These are phyloP conservation scores for Ogataea pini DNA, from an alignment of 805 yeast species.

Conservation along the genomic window DNA sequence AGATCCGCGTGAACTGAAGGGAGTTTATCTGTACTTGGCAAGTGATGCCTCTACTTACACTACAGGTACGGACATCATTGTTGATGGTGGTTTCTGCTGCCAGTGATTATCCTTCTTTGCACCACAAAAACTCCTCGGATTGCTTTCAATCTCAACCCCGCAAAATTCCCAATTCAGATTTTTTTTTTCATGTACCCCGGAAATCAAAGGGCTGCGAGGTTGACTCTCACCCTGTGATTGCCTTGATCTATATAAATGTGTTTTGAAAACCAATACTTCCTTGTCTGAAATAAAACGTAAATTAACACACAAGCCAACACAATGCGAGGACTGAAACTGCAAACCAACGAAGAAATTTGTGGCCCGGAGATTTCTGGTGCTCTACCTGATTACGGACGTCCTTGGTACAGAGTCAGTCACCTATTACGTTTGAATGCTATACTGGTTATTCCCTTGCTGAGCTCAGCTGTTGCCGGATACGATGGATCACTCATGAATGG, in stretches of 20 bases:
- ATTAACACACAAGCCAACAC: not conserved
- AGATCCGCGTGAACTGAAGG: constrained; percentile 46
- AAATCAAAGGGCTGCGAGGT: not conserved
- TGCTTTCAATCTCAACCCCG: not conserved
- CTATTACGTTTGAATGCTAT: constrained; percentile 39
- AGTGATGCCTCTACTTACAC: constrained; percentile 50
- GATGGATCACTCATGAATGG: constrained; percentile 49
- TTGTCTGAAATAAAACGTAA: not conserved
- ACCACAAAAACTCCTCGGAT: no score
- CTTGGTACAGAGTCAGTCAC: constrained; percentile 41
- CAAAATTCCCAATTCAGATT: not conserved
- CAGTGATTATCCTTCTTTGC: not conserved
- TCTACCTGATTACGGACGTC: constrained; percentile 28
- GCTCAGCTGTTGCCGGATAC: constrained; percentile 44
- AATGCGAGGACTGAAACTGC: not conserved
- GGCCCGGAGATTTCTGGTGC: constrained; percentile 23
- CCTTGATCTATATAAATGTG: not conserved
- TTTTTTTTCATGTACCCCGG: constrained; percentile 3
- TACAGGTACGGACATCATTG: constrained; percentile 47
- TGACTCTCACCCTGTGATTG: constrained; percentile 1
- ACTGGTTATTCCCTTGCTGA: constrained; percentile 36
- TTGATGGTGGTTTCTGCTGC: constrained; percentile 44
- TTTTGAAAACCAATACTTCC: not conserved
- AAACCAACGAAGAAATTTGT: constrained; percentile 20
- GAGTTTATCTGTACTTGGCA: constrained; percentile 50